Evolutionary conservation across 805 yeast genomes (phyloP).

Genomic region (Wickerhamiella lipophila): DNA sequence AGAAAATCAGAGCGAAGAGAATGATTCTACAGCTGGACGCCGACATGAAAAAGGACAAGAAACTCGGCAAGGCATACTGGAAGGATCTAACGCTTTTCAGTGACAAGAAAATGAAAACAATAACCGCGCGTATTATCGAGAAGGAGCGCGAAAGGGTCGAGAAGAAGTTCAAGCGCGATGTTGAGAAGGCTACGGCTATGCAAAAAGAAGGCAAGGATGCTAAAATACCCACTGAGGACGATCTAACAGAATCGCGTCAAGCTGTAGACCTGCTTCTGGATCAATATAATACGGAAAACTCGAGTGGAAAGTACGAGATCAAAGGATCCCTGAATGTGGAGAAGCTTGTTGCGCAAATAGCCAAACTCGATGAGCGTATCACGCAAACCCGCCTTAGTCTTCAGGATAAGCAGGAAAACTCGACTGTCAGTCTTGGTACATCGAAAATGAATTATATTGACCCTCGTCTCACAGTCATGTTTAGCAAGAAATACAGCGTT

Average conservation of each 20-base stretch:
- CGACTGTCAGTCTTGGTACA: conserved; percentile 85
- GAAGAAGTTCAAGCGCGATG: conserved; percentile 61
- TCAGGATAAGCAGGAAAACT: conserved; percentile 87
- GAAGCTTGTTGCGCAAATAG: conserved; percentile 58
- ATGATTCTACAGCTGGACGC: conserved; percentile 59
- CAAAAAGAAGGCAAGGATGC: conserved; percentile 28
- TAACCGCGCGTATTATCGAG: conserved; percentile 48
- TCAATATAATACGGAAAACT: conserved; percentile 42
- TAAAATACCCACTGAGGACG: conserved; percentile 40
- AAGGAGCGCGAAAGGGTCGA: conserved; percentile 52
- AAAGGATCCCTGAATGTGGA: conserved; percentile 45
- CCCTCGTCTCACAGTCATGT: conserved; percentile 81
- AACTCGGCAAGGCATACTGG: conserved; percentile 39
- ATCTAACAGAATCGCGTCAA: conserved; percentile 44
- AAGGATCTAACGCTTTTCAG: conserved; percentile 54
- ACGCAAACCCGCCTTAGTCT: conserved; percentile 56
- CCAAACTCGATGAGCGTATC: conserved; percentile 59
- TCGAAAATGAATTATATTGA: conserved; percentile 92
- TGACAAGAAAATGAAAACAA: conserved; percentile 47
- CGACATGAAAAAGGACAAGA: conserved; percentile 35
- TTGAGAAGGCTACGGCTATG: conserved; percentile 47
- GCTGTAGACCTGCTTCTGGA: conserved; percentile 34
- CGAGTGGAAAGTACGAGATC: conserved; percentile 41
- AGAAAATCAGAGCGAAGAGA: conserved; percentile 57
- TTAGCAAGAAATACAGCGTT: conserved; percentile 70